phyloP scores from a whole-genome alignment of 305 asterid genomes.

The Solanum hybrid region DNA sequence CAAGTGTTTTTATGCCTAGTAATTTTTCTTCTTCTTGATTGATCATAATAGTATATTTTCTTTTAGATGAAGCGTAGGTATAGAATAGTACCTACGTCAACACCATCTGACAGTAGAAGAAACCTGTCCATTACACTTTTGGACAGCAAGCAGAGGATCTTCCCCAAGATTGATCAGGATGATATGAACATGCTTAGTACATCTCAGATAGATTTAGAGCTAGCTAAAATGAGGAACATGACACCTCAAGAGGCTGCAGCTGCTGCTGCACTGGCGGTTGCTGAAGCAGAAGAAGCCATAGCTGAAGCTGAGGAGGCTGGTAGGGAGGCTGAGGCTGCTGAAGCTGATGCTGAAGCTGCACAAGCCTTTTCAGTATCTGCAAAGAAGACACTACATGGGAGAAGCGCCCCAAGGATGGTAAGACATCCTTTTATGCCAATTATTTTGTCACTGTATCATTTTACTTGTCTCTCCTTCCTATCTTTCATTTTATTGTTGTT shows the following conservation, averaged over 20 bases:
- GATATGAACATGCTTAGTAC: constrained; percentile 34
- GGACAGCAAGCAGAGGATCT: constrained; percentile 47
- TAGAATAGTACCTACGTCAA: constrained; percentile 46
- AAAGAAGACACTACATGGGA: constrained; percentile 61
- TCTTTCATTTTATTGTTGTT: not conserved
- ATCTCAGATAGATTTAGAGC: constrained; percentile 60
- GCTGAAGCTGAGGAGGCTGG: constrained; percentile 99
- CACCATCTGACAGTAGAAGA: constrained; percentile 47
- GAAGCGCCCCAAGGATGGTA: constrained; percentile 63
- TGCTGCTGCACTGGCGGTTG: constrained; percentile 94
- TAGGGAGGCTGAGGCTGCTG: constrained; percentile 91
- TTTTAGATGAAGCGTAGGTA: constrained; percentile 71
- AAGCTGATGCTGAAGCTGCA: constrained; percentile 98
- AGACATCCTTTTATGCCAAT: constrained; percentile 9
- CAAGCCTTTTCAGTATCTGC: constrained; percentile 96
- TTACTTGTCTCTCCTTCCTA: not conserved
- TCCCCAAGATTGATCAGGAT: constrained; percentile 35
- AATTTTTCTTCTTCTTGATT: not conserved
- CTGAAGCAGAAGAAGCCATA: constrained; percentile 97
- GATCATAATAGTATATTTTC: not conserved
- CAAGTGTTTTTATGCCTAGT: not conserved
- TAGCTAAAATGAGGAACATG: constrained; percentile 69
- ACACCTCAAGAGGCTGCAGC: constrained; percentile 84
- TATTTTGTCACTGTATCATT: not conserved
- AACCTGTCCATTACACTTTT: constrained; percentile 30